These are phyloP conservation scores for Casuarina equisetifolia DNA, from an alignment of 306 rosid species.

Conservation along the genomic window DNA sequence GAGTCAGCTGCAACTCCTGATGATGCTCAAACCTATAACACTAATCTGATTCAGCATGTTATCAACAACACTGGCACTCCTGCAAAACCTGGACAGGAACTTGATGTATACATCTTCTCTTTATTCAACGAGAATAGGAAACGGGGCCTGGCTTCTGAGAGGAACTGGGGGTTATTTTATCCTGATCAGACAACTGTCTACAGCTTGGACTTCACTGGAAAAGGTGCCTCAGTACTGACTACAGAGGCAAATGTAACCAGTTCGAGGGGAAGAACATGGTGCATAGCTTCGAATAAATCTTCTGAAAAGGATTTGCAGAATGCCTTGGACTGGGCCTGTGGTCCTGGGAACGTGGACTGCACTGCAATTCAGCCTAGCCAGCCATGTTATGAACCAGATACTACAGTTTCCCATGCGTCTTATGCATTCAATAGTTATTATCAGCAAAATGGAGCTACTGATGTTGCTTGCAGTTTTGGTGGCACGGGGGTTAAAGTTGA, in stretches of 20 bases:
- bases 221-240: slow-evolving; percentile 63
- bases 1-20: slow-evolving; percentile 82
- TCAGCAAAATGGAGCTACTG: slow-evolving; percentile 93
- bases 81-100: slow-evolving; percentile 43
- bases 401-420: slow-evolving; percentile 79
- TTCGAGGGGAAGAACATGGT: slow-evolving; percentile 76
- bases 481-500: slow-evolving; percentile 81
- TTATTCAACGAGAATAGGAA: slow-evolving; percentile 89
- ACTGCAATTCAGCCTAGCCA: slow-evolving; percentile 93
- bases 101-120: slow-evolving; percentile 54
- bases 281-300: slow-evolving; percentile 90
- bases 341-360: slow-evolving; percentile 95
- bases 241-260: slow-evolving; percentile 52
- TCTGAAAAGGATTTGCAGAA: slow-evolving; percentile 81
- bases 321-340: slow-evolving; percentile 97
- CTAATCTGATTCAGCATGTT: slow-evolving; percentile 57
- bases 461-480: slow-evolving; percentile 91
- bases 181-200: slow-evolving; percentile 96
- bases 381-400: slow-evolving; percentile 93
- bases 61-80: slow-evolving; percentile 56
- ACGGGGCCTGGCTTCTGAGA: slow-evolving; percentile 93
- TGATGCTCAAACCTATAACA: slow-evolving; percentile 76
- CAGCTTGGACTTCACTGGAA: slow-evolving; percentile 86
- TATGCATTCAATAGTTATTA: slow-evolving; percentile 83
- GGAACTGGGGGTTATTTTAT: slow-evolving; percentile 96